Conservation (phyloP, 2,329 filamentous ascomycete genomes). For the Aspergillus hiratsukae region DNA sequence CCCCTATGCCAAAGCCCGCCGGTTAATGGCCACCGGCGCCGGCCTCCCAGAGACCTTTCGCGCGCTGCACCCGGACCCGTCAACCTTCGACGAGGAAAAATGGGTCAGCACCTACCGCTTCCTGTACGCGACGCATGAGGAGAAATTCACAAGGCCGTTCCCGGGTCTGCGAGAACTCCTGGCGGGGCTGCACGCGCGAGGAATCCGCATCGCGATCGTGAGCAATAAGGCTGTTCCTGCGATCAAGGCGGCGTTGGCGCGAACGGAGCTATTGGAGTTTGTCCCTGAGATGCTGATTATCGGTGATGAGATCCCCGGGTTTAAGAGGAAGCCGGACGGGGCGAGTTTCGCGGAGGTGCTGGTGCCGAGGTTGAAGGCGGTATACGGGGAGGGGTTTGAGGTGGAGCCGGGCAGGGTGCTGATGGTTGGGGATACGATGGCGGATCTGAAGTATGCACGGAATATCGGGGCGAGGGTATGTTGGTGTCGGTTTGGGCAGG, state of each 20-base stretch:
- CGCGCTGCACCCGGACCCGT: slow-evolving; percentile 3
- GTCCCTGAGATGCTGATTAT: slow-evolving; percentile 10
- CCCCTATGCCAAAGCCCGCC: slow-evolving; percentile 1
- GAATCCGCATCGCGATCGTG: slow-evolving; percentile 18
- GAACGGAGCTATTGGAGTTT: not conserved
- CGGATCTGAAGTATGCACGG: slow-evolving; percentile 11
- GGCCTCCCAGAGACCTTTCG: slow-evolving; percentile 6
- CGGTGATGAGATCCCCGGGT: slow-evolving; percentile 6
- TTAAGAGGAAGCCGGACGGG: slow-evolving; percentile 10
- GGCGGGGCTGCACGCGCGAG: slow-evolving; percentile 2
- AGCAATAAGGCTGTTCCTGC: slow-evolving; percentile 22
- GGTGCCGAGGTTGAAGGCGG: slow-evolving; percentile 8
- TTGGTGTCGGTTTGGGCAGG: slow-evolving; percentile 17
- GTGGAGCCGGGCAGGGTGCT: not conserved
- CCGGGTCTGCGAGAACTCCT: slow-evolving; percentile 14
- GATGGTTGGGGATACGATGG: slow-evolving; percentile 14
- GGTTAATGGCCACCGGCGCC: slow-evolving; percentile 10
- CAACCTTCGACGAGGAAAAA: slow-evolving; percentile 6
- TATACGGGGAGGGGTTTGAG: slow-evolving; percentile 1
- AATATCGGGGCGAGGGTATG: slow-evolving; percentile 9
- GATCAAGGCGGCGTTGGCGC: slow-evolving; percentile 10
- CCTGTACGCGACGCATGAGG: slow-evolving; percentile 18
- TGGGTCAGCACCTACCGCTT: slow-evolving; percentile 19
- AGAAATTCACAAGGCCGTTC: slow-evolving; percentile 16
- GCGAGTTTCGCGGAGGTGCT: slow-evolving; percentile 11